phyloP scores from a whole-genome alignment of 305 asterid genomes.

The Withania somnifera region DNA sequence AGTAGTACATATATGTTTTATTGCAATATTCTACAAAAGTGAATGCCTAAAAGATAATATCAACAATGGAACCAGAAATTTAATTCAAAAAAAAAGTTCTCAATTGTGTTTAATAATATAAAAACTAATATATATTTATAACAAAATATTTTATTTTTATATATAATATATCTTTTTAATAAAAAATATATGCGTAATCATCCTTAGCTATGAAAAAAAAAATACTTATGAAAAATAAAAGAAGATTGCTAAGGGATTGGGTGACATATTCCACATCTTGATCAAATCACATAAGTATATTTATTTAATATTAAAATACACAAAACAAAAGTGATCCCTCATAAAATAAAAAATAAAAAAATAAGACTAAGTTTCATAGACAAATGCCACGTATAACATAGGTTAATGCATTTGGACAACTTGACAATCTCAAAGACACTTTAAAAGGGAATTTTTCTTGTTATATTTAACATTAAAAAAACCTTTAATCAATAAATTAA shows the following conservation, averaged over 20 bases:
- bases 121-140: too few relatives aligned
- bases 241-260: constrained; percentile 17
- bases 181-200: too few relatives aligned
- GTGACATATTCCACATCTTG: constrained; percentile 19
- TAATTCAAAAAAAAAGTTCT: too few relatives aligned
- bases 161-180: too few relatives aligned
- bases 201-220: too few relatives aligned
- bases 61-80: too few relatives aligned
- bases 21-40: not conserved
- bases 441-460: not conserved
- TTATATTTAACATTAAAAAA: not conserved
- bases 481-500: not conserved
- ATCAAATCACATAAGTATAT: constrained; percentile 9
- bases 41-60: not conserved
- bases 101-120: too few relatives aligned
- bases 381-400: constrained; percentile 23
- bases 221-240: not conserved
- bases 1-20: not conserved
- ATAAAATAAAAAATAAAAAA: not conserved
- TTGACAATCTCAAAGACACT: not conserved
- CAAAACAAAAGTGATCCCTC: not conserved
- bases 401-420: constrained; percentile 2
- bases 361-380: not conserved
- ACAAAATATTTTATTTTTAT: too few relatives aligned
- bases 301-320: not conserved